Evolutionary conservation across 2,329 filamentous ascomycete species (phyloP).

Genomic region (Pezizomycotina sp.): DNA sequence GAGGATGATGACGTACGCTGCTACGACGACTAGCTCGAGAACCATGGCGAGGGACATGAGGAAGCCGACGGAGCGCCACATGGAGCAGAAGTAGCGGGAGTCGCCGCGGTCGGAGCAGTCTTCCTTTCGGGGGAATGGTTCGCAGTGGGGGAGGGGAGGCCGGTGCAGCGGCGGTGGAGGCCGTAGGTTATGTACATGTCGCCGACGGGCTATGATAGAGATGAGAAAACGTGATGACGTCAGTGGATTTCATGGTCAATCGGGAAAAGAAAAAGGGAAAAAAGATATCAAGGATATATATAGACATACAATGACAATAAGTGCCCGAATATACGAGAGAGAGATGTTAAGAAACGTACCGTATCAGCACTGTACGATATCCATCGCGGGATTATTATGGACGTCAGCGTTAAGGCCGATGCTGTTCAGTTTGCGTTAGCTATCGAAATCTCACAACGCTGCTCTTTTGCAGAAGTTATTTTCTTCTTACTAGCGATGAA

Average conservation of each 20-base stretch:
- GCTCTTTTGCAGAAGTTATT: too few relatives aligned
- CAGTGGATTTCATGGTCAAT: slow-evolving; percentile 25
- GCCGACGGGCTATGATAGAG: slow-evolving; percentile 25
- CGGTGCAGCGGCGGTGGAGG: slow-evolving; percentile 66
- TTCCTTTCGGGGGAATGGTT: slow-evolving; percentile 54
- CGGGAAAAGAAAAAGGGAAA: neutral
- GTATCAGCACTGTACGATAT: slow-evolving; percentile 44
- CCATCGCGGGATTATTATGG: slow-evolving; percentile 57
- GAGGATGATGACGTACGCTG: slow-evolving; percentile 62
- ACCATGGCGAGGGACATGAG: slow-evolving; percentile 70
- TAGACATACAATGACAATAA: too few relatives aligned
- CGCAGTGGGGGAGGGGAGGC: slow-evolving; percentile 43
- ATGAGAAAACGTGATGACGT: slow-evolving; percentile 1
- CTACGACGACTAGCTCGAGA: slow-evolving; percentile 63
- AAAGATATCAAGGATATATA: neutral
- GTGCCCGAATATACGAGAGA: neutral
- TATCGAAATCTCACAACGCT: too few relatives aligned
- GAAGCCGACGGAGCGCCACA: slow-evolving; percentile 82
- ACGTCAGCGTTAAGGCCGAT: slow-evolving; percentile 52
- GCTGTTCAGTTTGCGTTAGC: too few relatives aligned
- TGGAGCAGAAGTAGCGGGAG: slow-evolving; percentile 65
- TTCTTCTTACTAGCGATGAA: too few relatives aligned
- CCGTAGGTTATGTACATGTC: slow-evolving; percentile 51
- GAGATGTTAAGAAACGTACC: slow-evolving; percentile 33
- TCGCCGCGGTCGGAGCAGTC: slow-evolving; percentile 48